A percentile compares a stretch with the other conserved stretches of the same genome.
Conservation (phyloP, 768 basidiomycete species). For the Boletus bicolor region DNA sequence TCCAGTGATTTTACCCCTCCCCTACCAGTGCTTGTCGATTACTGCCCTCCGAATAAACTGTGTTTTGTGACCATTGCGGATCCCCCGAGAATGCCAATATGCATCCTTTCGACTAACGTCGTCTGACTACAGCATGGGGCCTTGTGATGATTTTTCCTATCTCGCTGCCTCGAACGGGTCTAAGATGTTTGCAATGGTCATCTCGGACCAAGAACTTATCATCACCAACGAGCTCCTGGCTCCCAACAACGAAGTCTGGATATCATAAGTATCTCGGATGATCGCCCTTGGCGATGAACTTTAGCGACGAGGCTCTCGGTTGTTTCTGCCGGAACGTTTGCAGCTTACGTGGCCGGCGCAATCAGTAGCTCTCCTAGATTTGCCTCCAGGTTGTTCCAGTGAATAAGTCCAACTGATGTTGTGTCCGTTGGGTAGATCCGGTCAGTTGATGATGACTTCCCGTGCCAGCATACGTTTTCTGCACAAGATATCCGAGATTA, state of each 20-base stretch:
- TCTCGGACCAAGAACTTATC: neutral
- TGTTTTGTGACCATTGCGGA: slow-evolving; percentile 9
- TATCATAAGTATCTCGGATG: neutral
- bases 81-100: neutral
- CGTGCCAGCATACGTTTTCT: neutral
- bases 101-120: neutral
- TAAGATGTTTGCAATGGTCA: neutral
- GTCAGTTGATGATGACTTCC: neutral
- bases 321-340: neutral
- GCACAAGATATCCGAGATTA: neutral
- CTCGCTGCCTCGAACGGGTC: neutral
- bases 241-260: neutral
- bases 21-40: slow-evolving; percentile 20
- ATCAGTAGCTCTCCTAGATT: neutral
- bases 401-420: neutral
- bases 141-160: no score
- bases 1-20: slow-evolving; percentile 9
- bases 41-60: slow-evolving; percentile 18
- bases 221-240: neutral
- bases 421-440: neutral
- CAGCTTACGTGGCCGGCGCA: neutral
- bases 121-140: neutral
- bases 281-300: no score
- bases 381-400: neutral
- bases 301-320: neutral